phyloP scores from a whole-genome alignment of 352 stramenopile genomes.

The Pilasporangium apinafurcum region DNA sequence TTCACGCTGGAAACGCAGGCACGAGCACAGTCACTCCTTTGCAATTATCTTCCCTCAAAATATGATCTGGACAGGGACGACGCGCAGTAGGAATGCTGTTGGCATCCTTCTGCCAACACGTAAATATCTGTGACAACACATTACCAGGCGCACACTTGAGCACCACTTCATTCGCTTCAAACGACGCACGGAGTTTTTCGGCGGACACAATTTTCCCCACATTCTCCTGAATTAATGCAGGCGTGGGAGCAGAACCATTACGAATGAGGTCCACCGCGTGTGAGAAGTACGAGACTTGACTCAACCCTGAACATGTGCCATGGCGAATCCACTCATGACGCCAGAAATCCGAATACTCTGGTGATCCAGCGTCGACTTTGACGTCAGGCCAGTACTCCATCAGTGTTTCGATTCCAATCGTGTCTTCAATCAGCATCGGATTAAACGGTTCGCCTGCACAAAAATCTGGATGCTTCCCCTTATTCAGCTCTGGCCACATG shows the following conservation, averaged over 20 bases:
- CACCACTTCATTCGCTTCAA: constrained; percentile 12
- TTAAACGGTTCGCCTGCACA: constrained; percentile 77
- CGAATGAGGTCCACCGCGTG: constrained; percentile 71
- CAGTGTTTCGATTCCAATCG: constrained; percentile 65
- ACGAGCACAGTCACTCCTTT: constrained; percentile 39
- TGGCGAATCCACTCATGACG: constrained; percentile 92
- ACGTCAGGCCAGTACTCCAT: constrained; percentile 85
- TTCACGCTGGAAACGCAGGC: constrained; percentile 28
- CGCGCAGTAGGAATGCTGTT: constrained; percentile 38
- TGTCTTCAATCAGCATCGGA: constrained; percentile 38
- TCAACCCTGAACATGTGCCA: constrained; percentile 88
- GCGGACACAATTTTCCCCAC: constrained; percentile 43
- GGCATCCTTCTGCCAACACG: constrained; percentile 73
- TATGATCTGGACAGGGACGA: constrained; percentile 47
- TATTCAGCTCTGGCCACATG: constrained; percentile 78
- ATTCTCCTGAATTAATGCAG: constrained; percentile 49
- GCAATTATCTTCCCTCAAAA: constrained; percentile 74
- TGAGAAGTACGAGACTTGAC: constrained; percentile 82
- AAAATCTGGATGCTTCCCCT: constrained; percentile 62
- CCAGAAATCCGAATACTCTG: constrained; percentile 85
- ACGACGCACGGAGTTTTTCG: constrained; percentile 35
- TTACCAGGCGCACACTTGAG: constrained; percentile 28
- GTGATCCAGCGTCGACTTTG: constrained; percentile 46
- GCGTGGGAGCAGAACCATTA: constrained; percentile 65
- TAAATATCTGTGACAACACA: constrained; percentile 70